Conservation (phyloP, 225 moss, liverwort and hornwort species). For the Pleurozium schreberi region DNA sequence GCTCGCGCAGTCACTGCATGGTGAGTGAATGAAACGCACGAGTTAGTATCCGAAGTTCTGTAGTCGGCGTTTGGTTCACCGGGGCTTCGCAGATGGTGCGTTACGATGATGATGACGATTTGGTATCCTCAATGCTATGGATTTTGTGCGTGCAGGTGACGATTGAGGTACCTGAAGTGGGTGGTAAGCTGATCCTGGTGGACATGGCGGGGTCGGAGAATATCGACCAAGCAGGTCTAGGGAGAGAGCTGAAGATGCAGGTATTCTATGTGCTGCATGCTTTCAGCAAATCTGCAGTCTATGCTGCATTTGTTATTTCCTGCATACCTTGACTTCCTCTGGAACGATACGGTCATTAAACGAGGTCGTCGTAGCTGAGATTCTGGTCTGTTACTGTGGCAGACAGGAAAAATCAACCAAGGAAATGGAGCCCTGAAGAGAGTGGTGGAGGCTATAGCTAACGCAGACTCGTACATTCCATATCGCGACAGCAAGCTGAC, state of each 20-base stretch:
- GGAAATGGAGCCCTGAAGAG: conserved; percentile 85
- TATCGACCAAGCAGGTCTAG: conserved; percentile 84
- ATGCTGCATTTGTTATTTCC: not conserved
- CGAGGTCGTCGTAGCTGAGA: not conserved
- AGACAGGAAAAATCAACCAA: conserved; percentile 96
- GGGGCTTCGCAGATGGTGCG: not conserved
- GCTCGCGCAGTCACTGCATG: conserved; percentile 85
- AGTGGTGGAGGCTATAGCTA: conserved; percentile 92
- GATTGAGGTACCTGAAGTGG: conserved; percentile 80
- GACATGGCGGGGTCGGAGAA: conserved; percentile 99
- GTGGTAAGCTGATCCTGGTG: conserved; percentile 73
- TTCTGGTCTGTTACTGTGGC: not conserved
- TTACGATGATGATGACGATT: not conserved
- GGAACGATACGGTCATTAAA: not conserved
- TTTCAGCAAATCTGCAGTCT: not conserved
- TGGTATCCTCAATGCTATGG: not conserved
- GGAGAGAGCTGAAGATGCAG: conserved; percentile 80
- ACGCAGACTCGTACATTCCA: conserved; percentile 78
- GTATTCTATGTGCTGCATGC: not conserved
- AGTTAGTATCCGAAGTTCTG: not conserved
- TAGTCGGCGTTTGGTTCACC: too few species aligned
- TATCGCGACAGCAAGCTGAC: conserved; percentile 96
- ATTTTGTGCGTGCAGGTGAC: conserved; percentile 42
- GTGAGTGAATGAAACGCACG: not conserved
- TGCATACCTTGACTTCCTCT: not conserved